Evolutionary conservation across 2,329 filamentous ascomycete genomes (phyloP), one percentile per base, ranked within the genome.

Genomic region (Hyphodiscus sp.): DNA sequence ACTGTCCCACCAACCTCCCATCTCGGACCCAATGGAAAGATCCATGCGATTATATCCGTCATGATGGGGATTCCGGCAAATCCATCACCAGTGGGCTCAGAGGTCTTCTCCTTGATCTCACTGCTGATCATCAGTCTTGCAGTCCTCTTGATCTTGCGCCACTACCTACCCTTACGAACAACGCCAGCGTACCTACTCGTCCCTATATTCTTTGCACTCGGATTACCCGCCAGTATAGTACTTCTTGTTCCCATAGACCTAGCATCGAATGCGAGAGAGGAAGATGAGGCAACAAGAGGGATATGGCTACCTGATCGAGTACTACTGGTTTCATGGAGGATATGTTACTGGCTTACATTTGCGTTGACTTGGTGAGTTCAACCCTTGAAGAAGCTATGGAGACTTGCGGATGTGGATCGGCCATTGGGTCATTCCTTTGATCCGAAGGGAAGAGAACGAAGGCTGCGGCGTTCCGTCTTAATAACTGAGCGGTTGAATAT

Each of bases 281-380:
- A 87, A 56, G 86, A 87, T 70, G 83, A 81, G 56, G 78, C 81
- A 16, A 79, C 82, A 16, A 81, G 86, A 62, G 94, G 91, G 33
- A 88, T 99, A 66, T 96, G 91, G 89, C 79, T 99, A 33, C 87
- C 89, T 5, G 78, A 87, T 60, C 76, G 84, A 48, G 80, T 91
- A 26, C 76, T 96, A 47, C 76, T 95, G 65, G 89, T 96, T 20
- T 86, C 87, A 54, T 99, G 94, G 94, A 82, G 92, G 67, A 92
- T 99, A 60, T 86, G 87, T 19, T 99, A 99, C 73, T 99, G 94
- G 94, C 77, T 99, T 52, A 97, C 92, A 0, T 99, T 99, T 72
- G 83, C 85, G 49, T 74, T 99, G 66, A 97, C 92, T 52, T 99
- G 94, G 94, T 92, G 75, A 49, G 77, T 20, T 41, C 38, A 7